Evolutionary conservation across 2,329 filamentous ascomycete species (phyloP).

Genomic region (Paecilomyces fulvus): DNA sequence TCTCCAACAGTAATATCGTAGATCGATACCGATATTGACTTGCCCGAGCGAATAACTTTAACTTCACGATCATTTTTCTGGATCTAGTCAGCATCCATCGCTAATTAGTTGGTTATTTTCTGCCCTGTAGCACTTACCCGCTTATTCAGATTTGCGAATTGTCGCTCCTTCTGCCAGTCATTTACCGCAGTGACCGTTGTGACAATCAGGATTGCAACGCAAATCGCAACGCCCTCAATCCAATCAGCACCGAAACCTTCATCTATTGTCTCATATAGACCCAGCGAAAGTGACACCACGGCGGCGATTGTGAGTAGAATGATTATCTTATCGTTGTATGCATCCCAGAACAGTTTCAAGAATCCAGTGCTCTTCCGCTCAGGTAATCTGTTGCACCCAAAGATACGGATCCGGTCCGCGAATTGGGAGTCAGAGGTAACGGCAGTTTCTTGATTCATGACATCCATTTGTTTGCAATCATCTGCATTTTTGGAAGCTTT

Average conservation of each 20-base stretch:
- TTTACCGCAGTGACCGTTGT: conserved; percentile 56
- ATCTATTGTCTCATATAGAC: conserved; percentile 58
- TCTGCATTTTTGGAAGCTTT: conserved; percentile 10
- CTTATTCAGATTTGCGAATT: conserved; percentile 55
- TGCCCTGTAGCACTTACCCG: conserved; percentile 20
- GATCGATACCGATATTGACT: conserved; percentile 51
- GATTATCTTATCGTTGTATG: conserved; percentile 66
- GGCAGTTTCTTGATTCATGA: conserved; percentile 2
- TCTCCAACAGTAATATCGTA: conserved; percentile 59
- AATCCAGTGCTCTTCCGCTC: conserved; percentile 56
- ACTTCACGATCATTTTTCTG: conserved; percentile 60
- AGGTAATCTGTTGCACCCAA: conserved; percentile 53
- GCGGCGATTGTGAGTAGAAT: conserved; percentile 62
- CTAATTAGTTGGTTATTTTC: too few species aligned
- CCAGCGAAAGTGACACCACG: conserved; percentile 58
- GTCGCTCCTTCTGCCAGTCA: conserved; percentile 60
- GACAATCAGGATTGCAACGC: conserved; percentile 56
- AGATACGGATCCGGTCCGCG: conserved; percentile 52
- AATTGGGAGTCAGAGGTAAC: conserved; percentile 28
- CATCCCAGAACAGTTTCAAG: conserved; percentile 55
- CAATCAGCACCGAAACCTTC: conserved; percentile 47
- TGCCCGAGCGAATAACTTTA: conserved; percentile 58
- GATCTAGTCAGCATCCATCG: conserved; percentile 13
- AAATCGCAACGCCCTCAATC: conserved; percentile 61
- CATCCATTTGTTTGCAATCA: background rate